These are phyloP conservation scores for Tetratostichococcus sp. DNA, from an alignment of 139 green algal genomes.

Conservation along the genomic window DNA sequence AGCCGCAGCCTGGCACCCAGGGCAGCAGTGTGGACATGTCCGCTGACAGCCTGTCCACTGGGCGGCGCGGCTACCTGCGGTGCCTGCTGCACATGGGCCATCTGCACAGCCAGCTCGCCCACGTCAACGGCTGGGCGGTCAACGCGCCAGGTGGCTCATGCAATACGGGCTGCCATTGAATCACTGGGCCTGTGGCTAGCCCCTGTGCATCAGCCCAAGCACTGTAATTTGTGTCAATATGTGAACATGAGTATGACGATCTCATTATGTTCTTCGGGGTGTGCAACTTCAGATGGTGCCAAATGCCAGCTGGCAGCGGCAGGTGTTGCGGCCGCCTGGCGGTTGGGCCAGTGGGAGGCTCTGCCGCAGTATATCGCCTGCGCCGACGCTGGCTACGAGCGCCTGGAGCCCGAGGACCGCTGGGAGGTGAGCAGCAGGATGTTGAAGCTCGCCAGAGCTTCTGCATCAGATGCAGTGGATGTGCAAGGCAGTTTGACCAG, in stretches of 20 bases:
- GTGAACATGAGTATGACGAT: no score
- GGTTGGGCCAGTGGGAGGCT: constrained; percentile 77
- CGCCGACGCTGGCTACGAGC: not conserved
- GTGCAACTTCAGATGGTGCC: not conserved
- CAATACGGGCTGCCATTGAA: no score
- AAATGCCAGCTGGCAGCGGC: constrained; percentile 48
- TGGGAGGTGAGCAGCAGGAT: constrained; percentile 66
- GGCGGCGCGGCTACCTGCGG: constrained; percentile 55
- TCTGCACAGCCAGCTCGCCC: constrained; percentile 64
- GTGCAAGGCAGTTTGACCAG: no score
- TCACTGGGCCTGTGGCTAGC: no score
- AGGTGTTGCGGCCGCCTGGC: constrained; percentile 80
- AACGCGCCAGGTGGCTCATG: constrained; percentile 1
- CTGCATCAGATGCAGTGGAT: no score
- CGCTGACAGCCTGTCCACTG: constrained; percentile 9
- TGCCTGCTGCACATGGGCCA: constrained; percentile 78
- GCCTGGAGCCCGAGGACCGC: constrained; percentile 33
- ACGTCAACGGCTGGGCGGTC: constrained; percentile 53
- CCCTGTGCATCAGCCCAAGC: no score
- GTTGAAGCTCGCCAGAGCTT: no score
- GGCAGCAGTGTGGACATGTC: not conserved
- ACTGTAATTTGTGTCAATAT: no score
- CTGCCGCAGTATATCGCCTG: constrained; percentile 58
- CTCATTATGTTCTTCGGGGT: no score
- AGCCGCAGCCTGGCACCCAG: not conserved